A percentile compares a stretch with the other conserved stretches of the same genome.
phyloP scores from a whole-genome alignment of 371 early-diverging fungal species.

The Apophysomyces variabilis region DNA sequence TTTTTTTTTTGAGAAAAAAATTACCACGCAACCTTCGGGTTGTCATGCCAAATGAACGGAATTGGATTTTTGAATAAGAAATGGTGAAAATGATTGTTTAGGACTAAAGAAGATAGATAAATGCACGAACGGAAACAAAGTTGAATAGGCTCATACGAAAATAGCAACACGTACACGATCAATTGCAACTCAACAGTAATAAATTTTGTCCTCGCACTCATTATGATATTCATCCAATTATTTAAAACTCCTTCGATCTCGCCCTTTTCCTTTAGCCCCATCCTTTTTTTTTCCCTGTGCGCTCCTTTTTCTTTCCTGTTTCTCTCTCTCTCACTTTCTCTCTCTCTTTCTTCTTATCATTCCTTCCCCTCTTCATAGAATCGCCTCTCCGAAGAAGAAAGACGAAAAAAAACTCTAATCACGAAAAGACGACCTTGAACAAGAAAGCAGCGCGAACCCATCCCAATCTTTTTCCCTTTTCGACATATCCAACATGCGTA shows the following conservation, averaged over 20 bases:
- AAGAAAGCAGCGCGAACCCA: constrained; percentile 12
- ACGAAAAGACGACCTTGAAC: constrained; percentile 16
- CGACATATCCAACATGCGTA: constrained; percentile 34
- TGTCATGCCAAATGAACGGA: background rate
- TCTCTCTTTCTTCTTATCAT: constrained; percentile 15
- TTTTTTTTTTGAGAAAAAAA: background rate
- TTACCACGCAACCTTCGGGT: background rate
- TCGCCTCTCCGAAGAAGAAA: constrained; percentile 13
- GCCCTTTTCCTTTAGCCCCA: constrained; percentile 18
- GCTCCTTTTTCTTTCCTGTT: constrained; percentile 16
- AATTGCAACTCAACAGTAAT: constrained; percentile 15
- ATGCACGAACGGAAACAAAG: constrained; percentile 9
- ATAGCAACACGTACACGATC: constrained; percentile 12
- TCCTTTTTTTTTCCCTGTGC: constrained; percentile 17
- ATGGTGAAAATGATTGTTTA: background rate
- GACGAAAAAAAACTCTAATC: constrained; percentile 13
- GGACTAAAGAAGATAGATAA: background rate
- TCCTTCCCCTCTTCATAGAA: constrained; percentile 17
- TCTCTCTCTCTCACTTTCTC: constrained; percentile 14
- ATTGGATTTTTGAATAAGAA: background rate
- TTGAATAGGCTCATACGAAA: constrained; percentile 11
- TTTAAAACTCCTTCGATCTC: constrained; percentile 24
- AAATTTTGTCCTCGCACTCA: constrained; percentile 20
- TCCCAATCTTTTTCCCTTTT: constrained; percentile 25
- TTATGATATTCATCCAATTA: constrained; percentile 17